Percentiles rank a stretch among this genome's conserved stretches.
Evolutionary conservation across 2,329 filamentous ascomycete genomes (phyloP).

Genomic region (Thielaviopsis euricoi): DNA sequence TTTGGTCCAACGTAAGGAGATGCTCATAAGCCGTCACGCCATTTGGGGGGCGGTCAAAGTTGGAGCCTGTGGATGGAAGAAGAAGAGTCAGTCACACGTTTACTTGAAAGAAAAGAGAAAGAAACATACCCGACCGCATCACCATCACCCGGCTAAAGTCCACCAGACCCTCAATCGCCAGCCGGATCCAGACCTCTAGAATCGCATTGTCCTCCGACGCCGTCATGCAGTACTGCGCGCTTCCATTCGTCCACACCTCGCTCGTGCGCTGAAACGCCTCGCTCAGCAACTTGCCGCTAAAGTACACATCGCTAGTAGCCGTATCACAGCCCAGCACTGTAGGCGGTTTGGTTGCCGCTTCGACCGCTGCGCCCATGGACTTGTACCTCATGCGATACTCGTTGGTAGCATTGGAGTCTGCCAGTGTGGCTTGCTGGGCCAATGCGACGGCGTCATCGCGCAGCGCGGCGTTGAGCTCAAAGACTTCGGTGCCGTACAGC

Average conservation of each 20-base stretch:
- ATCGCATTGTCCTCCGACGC: slow-evolving; percentile 59
- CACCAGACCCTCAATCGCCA: slow-evolving; percentile 36
- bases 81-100: neutral
- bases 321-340: slow-evolving; percentile 47
- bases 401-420: slow-evolving; percentile 30
- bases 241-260: slow-evolving; percentile 47
- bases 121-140: slow-evolving; percentile 38
- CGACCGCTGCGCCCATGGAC: slow-evolving; percentile 23
- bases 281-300: slow-evolving; percentile 41
- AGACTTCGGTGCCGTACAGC: slow-evolving; percentile 54
- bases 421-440: slow-evolving; percentile 33
- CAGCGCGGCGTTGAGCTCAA: slow-evolving; percentile 45
- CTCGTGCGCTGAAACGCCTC: slow-evolving; percentile 51
- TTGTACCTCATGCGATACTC: slow-evolving; percentile 39
- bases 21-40: slow-evolving; percentile 40
- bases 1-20: slow-evolving; percentile 42
- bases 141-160: slow-evolving; percentile 53
- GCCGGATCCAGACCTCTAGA: slow-evolving; percentile 47
- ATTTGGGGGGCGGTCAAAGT: slow-evolving; percentile 55
- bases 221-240: slow-evolving; percentile 50
- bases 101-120: neutral
- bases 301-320: slow-evolving; percentile 59
- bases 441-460: slow-evolving; percentile 34
- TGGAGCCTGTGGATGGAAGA: slow-evolving; percentile 28
- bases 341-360: slow-evolving; percentile 29